phyloP scores from a whole-genome alignment of 164 flowering plant genomes.

The Litsea cubeba region DNA sequence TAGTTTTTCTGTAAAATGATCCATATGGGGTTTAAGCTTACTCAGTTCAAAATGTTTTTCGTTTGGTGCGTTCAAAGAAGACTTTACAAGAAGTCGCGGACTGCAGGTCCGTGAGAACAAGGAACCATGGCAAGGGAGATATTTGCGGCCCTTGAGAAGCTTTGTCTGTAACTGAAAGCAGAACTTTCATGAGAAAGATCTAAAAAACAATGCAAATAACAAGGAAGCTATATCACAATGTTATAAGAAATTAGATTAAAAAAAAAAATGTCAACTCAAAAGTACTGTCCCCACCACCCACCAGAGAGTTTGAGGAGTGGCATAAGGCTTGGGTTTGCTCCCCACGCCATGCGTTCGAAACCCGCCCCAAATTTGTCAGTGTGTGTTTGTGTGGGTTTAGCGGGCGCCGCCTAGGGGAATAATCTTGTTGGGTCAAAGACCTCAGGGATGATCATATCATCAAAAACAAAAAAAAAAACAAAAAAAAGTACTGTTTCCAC shows the following conservation, averaged over 20 bases:
- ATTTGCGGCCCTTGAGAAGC: conserved; percentile 3
- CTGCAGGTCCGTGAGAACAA: neutral
- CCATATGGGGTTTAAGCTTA: conserved; percentile 20
- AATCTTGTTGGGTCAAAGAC: no score
- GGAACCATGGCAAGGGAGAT: neutral
- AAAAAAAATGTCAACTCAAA: neutral
- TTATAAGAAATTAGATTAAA: no score
- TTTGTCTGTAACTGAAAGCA: conserved; percentile 13
- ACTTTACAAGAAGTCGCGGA: conserved; percentile 2
- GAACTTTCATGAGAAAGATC: neutral
- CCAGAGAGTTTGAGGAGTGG: no score
- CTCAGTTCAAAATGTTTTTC: conserved; percentile 27
- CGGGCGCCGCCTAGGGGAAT: no score
- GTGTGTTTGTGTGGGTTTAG: no score
- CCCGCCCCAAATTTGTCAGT: no score
- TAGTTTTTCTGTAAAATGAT: conserved; percentile 22
- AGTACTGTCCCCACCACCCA: neutral
- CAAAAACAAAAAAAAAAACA: no score
- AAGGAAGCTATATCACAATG: neutral
- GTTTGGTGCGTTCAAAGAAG: conserved; percentile 13
- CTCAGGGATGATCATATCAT: no score
- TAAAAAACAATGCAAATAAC: neutral
- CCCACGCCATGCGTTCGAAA: no score
- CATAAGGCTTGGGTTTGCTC: no score
- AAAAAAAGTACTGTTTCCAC: no score